These are phyloP conservation scores for Pycnococcus provasolii DNA, from an alignment of 139 green algal genomes.

Conservation along the genomic window DNA sequence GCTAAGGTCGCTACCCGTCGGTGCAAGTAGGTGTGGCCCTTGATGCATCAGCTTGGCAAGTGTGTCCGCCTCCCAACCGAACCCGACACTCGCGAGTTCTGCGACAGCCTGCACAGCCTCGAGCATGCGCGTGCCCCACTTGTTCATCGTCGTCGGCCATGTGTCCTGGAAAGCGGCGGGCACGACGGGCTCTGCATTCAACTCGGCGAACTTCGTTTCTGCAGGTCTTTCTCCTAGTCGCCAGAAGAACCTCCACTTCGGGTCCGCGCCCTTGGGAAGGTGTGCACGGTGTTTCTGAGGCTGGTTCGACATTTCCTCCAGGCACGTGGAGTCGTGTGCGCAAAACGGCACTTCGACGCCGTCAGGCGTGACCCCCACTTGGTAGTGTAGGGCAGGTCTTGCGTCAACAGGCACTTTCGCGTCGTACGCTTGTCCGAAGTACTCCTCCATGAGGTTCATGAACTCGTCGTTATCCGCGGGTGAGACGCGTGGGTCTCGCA, in stretches of 20 bases:
- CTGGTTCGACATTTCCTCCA: conserved; percentile 27
- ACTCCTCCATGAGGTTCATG: conserved; percentile 72
- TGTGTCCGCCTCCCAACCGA: conserved; percentile 49
- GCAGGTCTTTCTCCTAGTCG: conserved; percentile 49
- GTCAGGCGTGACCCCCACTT: conserved; percentile 76
- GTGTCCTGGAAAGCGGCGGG: conserved; percentile 52
- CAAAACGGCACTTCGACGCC: conserved; percentile 62
- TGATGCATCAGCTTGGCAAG: conserved; percentile 58
- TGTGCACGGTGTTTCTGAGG: conserved; percentile 35
- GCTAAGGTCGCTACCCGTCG: conserved; percentile 67
- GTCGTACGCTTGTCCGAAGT: conserved; percentile 53
- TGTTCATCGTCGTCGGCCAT: conserved; percentile 65
- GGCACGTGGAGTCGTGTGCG: conserved; percentile 35
- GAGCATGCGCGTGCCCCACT: conserved; percentile 64
- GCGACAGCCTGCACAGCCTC: conserved; percentile 34
- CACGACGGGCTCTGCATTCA: conserved; percentile 64
- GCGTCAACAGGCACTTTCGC: conserved; percentile 51
- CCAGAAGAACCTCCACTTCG: conserved; percentile 88
- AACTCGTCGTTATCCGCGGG: conserved; percentile 55
- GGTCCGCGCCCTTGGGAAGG: conserved; percentile 44
- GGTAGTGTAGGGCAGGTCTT: conserved; percentile 57
- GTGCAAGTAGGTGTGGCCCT: conserved; percentile 79
- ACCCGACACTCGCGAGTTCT: conserved; percentile 50
- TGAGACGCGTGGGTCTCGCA: conserved; percentile 61
- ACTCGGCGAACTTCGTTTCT: conserved; percentile 53